These are phyloP conservation scores for Ophiocytium majus DNA, from an alignment of 352 stramenopile genomes.

Conservation along the genomic window DNA sequence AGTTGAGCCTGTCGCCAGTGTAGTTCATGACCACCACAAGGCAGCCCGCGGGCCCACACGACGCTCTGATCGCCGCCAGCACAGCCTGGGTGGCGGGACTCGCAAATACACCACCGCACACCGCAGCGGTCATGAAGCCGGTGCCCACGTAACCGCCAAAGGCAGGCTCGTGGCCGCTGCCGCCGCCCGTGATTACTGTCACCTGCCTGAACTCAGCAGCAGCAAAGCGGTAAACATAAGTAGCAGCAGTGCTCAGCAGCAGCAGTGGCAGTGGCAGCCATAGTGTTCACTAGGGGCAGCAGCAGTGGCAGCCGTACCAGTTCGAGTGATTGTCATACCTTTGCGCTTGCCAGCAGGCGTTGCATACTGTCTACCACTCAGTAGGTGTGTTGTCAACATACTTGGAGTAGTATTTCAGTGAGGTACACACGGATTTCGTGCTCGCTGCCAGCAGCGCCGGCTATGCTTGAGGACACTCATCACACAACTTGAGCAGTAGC, in stretches of 20 bases:
- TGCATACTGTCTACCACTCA: no score
- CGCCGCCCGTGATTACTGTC: conserved; percentile 65
- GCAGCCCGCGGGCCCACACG: conserved; percentile 68
- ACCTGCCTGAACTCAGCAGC: conserved; percentile 41
- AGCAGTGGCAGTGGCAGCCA: no score
- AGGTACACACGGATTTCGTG: no score
- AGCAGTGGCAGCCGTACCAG: background rate
- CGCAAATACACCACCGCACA: conserved; percentile 94
- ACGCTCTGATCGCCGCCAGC: conserved; percentile 86
- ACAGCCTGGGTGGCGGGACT: conserved; percentile 87
- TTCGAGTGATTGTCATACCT: no score
- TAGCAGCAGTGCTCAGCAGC: no score
- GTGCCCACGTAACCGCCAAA: conserved; percentile 92
- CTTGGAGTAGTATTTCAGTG: no score
- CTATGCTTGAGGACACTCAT: no score
- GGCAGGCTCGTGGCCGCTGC: conserved; percentile 87
- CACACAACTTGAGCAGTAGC: no score
- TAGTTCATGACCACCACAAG: conserved; percentile 99
- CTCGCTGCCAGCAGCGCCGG: no score
- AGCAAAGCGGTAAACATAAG: background rate
- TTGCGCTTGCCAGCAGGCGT: no score
- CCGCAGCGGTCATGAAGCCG: conserved; percentile 91
- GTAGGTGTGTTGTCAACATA: no score
- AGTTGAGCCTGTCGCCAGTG: conserved; percentile 96
- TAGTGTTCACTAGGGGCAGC: no score